phyloP scores from a whole-genome alignment of 2,329 filamentous ascomycete species.

The Phoma sp. region DNA sequence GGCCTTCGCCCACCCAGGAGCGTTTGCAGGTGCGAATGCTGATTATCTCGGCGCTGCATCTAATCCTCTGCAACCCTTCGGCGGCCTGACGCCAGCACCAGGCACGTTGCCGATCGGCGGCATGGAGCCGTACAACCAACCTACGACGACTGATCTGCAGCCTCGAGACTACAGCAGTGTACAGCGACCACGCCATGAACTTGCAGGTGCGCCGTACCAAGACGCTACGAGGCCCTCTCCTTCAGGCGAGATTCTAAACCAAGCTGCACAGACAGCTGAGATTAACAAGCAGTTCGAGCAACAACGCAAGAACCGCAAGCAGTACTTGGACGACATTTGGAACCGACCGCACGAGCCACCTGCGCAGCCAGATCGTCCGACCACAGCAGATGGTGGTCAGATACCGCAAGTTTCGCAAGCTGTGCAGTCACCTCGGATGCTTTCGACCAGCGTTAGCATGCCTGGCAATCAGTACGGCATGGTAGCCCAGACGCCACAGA shows the following conservation, averaged over 20 bases:
- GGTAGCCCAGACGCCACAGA: constrained; percentile 63
- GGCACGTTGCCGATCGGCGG: constrained; percentile 76
- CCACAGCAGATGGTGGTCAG: constrained; percentile 48
- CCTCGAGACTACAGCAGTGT: constrained; percentile 83
- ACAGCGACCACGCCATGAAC: constrained; percentile 85
- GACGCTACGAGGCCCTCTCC: constrained; percentile 81
- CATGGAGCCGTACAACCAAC: constrained; percentile 69
- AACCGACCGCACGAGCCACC: constrained; percentile 81
- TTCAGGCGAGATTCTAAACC: constrained; percentile 79
- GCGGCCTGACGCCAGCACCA: constrained; percentile 68
- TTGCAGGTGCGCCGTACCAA: constrained; percentile 81
- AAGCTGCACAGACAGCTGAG: constrained; percentile 87
- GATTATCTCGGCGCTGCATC: constrained; percentile 40
- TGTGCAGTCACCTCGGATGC: constrained; percentile 59
- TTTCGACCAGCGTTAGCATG: constrained; percentile 63
- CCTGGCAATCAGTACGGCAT: constrained; percentile 64
- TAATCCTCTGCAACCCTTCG: constrained; percentile 52
- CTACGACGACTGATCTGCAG: constrained; percentile 76
- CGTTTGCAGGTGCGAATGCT: constrained; percentile 42
- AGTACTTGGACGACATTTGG: constrained; percentile 84
- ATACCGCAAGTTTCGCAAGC: constrained; percentile 52
- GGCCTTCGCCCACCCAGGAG: constrained; percentile 38
- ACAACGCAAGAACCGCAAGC: constrained; percentile 77
- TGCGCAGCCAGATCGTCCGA: constrained; percentile 54
- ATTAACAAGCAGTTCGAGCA: constrained; percentile 85